Conservation (phyloP, 2,329 filamentous ascomycete species). For the Paecilomyces sp. region DNA sequence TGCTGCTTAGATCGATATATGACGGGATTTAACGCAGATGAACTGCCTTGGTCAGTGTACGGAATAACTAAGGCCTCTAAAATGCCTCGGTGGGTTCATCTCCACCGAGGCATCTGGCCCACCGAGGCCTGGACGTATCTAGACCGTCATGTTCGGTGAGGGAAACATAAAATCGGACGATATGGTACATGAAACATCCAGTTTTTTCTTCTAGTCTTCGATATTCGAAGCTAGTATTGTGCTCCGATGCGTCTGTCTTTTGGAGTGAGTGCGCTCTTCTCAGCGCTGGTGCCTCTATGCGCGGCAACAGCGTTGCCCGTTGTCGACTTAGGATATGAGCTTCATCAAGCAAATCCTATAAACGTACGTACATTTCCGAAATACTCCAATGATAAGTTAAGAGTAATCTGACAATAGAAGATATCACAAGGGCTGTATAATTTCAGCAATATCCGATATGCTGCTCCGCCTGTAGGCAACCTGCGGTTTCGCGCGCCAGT, state of each 20-base stretch:
- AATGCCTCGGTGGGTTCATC: background rate
- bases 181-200: background rate
- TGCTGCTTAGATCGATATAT: background rate
- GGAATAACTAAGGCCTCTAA: too few species aligned
- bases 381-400: background rate
- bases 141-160: background rate
- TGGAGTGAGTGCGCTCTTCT: background rate
- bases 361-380: background rate
- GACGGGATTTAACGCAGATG: background rate
- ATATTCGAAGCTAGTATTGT: background rate
- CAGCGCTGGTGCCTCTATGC: background rate
- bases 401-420: background rate
- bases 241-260: background rate
- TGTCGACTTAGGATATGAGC: background rate
- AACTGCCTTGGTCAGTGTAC: background rate
- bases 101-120: background rate
- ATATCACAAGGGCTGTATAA: slow-evolving; percentile 32
- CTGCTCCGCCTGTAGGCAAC: slow-evolving; percentile 42
- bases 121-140: background rate
- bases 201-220: background rate
- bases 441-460: slow-evolving; percentile 49
- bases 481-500: slow-evolving; percentile 42
- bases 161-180: background rate
- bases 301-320: background rate
- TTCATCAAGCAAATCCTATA: background rate